phyloP scores from a whole-genome alignment of 257 asterid genomes.

The Datura wrightii region DNA sequence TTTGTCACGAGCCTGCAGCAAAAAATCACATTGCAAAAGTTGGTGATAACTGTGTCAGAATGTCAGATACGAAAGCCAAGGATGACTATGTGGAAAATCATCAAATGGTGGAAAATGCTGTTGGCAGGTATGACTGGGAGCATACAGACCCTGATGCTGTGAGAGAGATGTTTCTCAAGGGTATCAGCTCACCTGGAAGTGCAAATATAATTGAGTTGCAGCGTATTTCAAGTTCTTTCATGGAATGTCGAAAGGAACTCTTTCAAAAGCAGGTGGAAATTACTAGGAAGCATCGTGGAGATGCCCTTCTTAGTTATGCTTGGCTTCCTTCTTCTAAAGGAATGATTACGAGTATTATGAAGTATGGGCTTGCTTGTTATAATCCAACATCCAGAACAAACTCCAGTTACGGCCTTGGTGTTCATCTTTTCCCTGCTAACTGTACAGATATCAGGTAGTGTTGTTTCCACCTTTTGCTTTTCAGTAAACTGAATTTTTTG shows the following conservation, averaged over 20 bases:
- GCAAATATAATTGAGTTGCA: conserved; percentile 56
- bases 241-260: conserved; percentile 66
- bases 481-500: not conserved
- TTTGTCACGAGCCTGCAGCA: conserved; percentile 42
- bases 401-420: conserved; percentile 59
- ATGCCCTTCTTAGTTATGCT: conserved; percentile 72
- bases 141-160: conserved; percentile 47
- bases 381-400: conserved; percentile 41
- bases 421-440: conserved; percentile 75
- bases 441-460: conserved; percentile 74
- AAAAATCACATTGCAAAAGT: conserved; percentile 49
- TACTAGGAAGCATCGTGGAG: conserved; percentile 66
- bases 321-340: conserved; percentile 86
- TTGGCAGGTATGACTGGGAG: conserved; percentile 34
- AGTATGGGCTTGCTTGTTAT: conserved; percentile 67
- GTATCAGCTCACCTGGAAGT: conserved; percentile 43
- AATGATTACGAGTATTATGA: conserved; percentile 51
- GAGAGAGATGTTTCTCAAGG: conserved; percentile 57
- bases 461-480: conserved; percentile 31
- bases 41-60: conserved; percentile 45
- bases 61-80: conserved; percentile 43
- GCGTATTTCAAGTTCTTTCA: conserved; percentile 45
- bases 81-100: conserved; percentile 41
- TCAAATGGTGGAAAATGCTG: conserved; percentile 39
- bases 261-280: conserved; percentile 78